phyloP scores from a whole-genome alignment of 2,329 filamentous ascomycete genomes.

The Blastomyces silverae region DNA sequence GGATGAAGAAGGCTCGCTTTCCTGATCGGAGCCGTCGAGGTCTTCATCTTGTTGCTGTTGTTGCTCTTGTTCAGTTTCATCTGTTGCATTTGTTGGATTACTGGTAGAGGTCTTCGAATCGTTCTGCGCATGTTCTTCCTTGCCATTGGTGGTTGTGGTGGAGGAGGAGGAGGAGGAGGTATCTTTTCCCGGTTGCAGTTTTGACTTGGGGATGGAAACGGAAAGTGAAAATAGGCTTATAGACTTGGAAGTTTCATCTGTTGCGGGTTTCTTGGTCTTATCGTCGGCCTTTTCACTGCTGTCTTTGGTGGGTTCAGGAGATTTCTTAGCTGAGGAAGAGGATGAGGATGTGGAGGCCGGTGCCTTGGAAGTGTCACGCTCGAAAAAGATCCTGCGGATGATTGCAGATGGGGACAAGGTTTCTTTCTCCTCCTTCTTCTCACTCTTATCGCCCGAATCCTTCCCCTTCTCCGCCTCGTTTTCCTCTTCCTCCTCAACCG shows the following conservation, averaged over 20 bases:
- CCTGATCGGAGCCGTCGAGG: background rate
- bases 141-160: background rate
- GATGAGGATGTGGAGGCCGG: background rate
- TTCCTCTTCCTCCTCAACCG: slow-evolving; percentile 41
- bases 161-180: no score
- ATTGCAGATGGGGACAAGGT: background rate
- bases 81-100: background rate
- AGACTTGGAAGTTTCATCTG: slow-evolving; percentile 31
- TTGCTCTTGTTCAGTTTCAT: background rate
- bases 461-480: slow-evolving; percentile 18
- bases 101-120: background rate
- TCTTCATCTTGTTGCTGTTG: background rate
- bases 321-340: no score
- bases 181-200: no score
- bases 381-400: slow-evolving; percentile 4
- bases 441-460: slow-evolving; percentile 37
- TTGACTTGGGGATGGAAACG: slow-evolving; percentile 7
- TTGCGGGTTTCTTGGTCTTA: slow-evolving; percentile 42
- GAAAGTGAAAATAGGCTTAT: slow-evolving; percentile 15
- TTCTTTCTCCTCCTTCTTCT: background rate
- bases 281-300: slow-evolving; percentile 14
- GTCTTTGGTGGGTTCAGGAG: background rate
- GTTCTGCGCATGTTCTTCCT: background rate
- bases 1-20: background rate
- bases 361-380: background rate